phyloP scores from a whole-genome alignment of 257 asterid genomes.

The Ophiorrhiza pumila region DNA sequence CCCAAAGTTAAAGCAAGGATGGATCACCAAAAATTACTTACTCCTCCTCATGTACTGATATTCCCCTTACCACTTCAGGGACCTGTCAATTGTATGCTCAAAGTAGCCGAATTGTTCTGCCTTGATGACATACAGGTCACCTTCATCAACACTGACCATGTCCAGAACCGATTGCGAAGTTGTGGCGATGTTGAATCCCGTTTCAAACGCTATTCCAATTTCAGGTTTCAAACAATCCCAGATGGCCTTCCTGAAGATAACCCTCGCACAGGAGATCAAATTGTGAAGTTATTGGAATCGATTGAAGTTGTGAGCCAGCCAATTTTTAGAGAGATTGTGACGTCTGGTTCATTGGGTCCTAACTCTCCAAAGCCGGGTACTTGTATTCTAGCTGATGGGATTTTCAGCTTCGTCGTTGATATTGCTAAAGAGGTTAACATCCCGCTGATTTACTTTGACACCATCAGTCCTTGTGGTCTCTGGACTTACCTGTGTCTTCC shows the following conservation, averaged over 20 bases:
- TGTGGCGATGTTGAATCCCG: conserved; percentile 22
- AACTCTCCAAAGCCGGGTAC: conserved; percentile 28
- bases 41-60: conserved; percentile 48
- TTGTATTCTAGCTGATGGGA: conserved; percentile 55
- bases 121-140: conserved; percentile 40
- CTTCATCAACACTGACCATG: conserved; percentile 62
- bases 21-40: conserved; percentile 9
- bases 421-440: conserved; percentile 32
- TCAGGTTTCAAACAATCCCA: conserved; percentile 35
- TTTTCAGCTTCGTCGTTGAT: conserved; percentile 40
- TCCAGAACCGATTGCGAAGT: conserved; percentile 42
- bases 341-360: conserved; percentile 13
- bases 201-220: conserved; percentile 31
- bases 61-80: conserved; percentile 68
- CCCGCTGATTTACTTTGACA: conserved; percentile 46
- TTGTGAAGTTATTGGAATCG: conserved; percentile 28
- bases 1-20: conserved; percentile 6
- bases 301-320: conserved; percentile 33
- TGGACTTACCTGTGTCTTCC: conserved; percentile 59
- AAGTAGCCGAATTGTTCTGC: conserved; percentile 48
- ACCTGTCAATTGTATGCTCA: conserved; percentile 57
- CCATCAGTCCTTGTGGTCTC: conserved; percentile 55
- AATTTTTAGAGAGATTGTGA: conserved; percentile 36
- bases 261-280: conserved; percentile 35
- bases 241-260: conserved; percentile 55